Percentiles rank a stretch among this genome's conserved stretches.
Evolutionary conservation across 352 stramenopile species (phyloP).

Genomic region (Globisporangium camurandrum): DNA sequence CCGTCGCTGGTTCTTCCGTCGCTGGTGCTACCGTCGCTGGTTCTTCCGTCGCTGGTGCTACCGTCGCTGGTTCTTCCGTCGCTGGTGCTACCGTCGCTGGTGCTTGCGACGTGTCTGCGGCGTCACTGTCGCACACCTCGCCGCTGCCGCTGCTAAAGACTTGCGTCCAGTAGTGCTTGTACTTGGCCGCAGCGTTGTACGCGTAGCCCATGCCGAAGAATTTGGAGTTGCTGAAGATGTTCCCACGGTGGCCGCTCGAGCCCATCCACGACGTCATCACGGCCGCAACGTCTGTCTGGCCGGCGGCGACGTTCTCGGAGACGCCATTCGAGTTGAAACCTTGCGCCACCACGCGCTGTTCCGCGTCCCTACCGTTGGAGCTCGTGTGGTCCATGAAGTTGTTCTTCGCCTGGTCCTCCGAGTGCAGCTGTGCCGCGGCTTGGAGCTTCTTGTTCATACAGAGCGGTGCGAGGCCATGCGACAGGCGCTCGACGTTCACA

Average conservation of each 20-base stretch:
- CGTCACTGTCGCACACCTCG: constrained; percentile 11
- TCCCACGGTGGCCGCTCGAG: constrained; percentile 12
- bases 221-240: constrained; percentile 23
- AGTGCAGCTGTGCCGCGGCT: constrained; percentile 20
- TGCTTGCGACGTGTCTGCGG: constrained; percentile 2
- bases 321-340: constrained; percentile 15
- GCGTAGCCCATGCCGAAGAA: constrained; percentile 35
- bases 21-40: too few relatives aligned
- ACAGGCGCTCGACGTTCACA: constrained; percentile 14
- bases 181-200: constrained; percentile 24
- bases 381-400: constrained; percentile 27
- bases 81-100: constrained; percentile 1
- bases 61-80: not conserved
- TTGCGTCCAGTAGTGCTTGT: constrained; percentile 53
- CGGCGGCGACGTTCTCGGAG: constrained; percentile 19
- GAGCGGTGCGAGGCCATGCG: constrained; percentile 7
- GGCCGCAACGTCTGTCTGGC: constrained; percentile 8
- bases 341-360: constrained; percentile 15
- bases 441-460: constrained; percentile 29
- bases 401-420: constrained; percentile 20
- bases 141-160: constrained; percentile 30
- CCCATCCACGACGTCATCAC: constrained; percentile 17
- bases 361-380: constrained; percentile 15
- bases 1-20: too few relatives aligned
- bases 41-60: too few relatives aligned